Evolutionary conservation across 176 grass and related monocot species (phyloP).

Genomic region (Echinochloa phyllopogon): DNA sequence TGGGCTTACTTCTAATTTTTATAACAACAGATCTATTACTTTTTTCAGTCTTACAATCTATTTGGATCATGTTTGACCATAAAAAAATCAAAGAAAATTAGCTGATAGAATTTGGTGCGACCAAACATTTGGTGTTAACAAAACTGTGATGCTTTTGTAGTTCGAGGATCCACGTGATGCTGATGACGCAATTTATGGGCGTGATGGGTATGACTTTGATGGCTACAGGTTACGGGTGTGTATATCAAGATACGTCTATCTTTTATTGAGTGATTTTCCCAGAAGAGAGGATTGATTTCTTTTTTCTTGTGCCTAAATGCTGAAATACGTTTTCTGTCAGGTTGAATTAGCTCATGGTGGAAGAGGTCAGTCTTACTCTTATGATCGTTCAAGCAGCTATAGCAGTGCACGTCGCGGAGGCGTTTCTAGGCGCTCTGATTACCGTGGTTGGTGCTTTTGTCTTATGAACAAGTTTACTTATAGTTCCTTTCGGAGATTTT

Average conservation of each 20-base stretch:
- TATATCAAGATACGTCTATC: background rate
- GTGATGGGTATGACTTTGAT: constrained; percentile 95
- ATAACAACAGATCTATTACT: background rate
- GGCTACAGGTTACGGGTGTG: constrained; percentile 79
- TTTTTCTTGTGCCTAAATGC: background rate
- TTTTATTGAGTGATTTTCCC: constrained; percentile 11
- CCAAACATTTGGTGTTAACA: constrained; percentile 15
- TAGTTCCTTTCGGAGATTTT: constrained; percentile 1
- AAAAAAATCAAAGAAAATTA: background rate
- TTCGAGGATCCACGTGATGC: constrained; percentile 91
- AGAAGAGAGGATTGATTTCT: background rate
- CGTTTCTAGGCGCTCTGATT: constrained; percentile 79
- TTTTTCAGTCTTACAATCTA: background rate
- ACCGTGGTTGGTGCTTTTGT: constrained; percentile 57
- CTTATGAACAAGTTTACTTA: constrained; percentile 1
- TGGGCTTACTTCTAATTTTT: background rate
- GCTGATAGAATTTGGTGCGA: background rate
- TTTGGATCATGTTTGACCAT: background rate
- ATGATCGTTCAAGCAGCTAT: constrained; percentile 77
- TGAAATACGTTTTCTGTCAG: constrained; percentile 48
- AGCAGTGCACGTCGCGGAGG: constrained; percentile 66
- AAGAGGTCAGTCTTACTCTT: constrained; percentile 74
- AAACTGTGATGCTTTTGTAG: constrained; percentile 46
- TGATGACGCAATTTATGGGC: constrained; percentile 88
- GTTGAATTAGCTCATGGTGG: constrained; percentile 97